Conservation (phyloP, 1,284 basidiomycete genomes). For the Thecaphora thlaspeos region DNA sequence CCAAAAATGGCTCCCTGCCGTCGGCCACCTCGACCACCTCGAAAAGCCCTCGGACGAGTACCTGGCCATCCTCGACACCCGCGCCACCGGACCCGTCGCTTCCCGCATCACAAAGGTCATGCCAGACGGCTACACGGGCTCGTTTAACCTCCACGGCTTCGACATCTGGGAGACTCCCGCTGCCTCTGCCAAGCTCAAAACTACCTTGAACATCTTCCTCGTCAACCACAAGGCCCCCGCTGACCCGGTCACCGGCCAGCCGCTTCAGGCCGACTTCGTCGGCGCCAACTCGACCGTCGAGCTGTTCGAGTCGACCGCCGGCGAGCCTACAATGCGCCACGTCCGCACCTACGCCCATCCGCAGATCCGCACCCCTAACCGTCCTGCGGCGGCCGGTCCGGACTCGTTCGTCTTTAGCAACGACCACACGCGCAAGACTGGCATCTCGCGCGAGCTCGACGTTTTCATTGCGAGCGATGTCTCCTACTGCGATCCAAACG, state of each 20-base stretch:
- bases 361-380: slow-evolving; percentile 68
- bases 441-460: slow-evolving; percentile 16
- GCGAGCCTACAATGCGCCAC: slow-evolving; percentile 62
- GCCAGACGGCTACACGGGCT: slow-evolving; percentile 59
- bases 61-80: slow-evolving; percentile 67
- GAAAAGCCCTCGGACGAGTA: slow-evolving; percentile 50
- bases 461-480: slow-evolving; percentile 27
- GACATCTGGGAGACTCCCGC: slow-evolving; percentile 61
- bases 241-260: slow-evolving; percentile 15
- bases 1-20: slow-evolving; percentile 64
- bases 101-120: slow-evolving; percentile 62
- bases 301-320: slow-evolving; percentile 66
- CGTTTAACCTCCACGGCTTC: slow-evolving; percentile 69
- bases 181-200: slow-evolving; percentile 20
- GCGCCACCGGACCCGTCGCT: slow-evolving; percentile 62
- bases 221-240: slow-evolving; percentile 45
- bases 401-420: slow-evolving; percentile 50
- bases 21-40: slow-evolving; percentile 26
- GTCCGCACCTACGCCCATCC: slow-evolving; percentile 66
- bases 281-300: slow-evolving; percentile 74
- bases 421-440: slow-evolving; percentile 40
- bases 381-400: slow-evolving; percentile 63
- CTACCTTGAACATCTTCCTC: slow-evolving; percentile 40
- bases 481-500: slow-evolving; percentile 35
- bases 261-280: slow-evolving; percentile 55